Conservation (phyloP, 257 asterid species). For the Solanum virginianum region DNA sequence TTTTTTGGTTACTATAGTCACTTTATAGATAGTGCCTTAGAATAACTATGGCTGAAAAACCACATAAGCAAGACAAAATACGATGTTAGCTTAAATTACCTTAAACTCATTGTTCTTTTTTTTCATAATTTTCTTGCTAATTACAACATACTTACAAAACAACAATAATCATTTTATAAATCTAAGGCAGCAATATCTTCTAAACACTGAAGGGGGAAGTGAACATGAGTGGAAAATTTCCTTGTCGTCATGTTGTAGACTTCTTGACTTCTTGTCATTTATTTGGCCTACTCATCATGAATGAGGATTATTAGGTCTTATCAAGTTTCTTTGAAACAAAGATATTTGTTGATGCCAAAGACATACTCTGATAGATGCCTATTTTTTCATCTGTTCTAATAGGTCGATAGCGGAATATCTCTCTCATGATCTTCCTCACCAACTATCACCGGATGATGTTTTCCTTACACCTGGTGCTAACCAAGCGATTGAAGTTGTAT, state of each 20-base stretch:
- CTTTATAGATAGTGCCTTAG: not conserved
- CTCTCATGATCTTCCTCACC: conserved; percentile 56
- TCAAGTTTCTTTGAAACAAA: not conserved
- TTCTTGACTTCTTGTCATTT: not conserved
- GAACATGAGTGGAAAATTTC: not conserved
- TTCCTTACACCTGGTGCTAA: not conserved
- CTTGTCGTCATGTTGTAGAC: not conserved
- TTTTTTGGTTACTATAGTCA: not conserved
- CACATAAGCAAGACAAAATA: not conserved
- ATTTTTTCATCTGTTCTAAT: not conserved
- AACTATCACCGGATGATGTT: conserved; percentile 21
- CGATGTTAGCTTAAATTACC: not conserved
- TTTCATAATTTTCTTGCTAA: not conserved
- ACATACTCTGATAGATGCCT: not conserved
- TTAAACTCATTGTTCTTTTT: not conserved
- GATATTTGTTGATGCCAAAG: not conserved
- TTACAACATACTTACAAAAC: not conserved
- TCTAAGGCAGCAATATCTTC: not conserved
- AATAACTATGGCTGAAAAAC: not conserved
- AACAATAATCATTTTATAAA: not conserved
- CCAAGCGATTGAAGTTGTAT: conserved; percentile 9
- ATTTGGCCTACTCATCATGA: not conserved
- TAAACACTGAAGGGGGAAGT: not conserved
- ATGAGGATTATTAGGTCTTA: not conserved
- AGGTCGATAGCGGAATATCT: conserved; percentile 79